Conservation (phyloP, 139 green algal species). For the Volvox reticuliferus region DNA sequence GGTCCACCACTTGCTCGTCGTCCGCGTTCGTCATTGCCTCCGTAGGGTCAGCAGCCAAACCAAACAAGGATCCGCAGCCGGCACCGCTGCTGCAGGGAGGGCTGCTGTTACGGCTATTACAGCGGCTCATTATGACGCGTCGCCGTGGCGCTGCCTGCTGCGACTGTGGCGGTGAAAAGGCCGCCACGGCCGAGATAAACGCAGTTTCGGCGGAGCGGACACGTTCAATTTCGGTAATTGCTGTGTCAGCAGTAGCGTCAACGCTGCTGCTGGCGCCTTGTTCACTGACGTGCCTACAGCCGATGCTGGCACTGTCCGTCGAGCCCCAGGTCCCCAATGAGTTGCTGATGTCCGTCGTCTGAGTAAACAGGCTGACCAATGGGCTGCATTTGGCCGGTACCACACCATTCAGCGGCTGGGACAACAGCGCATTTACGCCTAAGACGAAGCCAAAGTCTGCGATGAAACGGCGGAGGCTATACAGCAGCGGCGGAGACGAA, state of each 20-base stretch:
- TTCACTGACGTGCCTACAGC: background rate
- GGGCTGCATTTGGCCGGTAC: background rate
- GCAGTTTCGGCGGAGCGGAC: too few species aligned
- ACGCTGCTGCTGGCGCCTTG: too few species aligned
- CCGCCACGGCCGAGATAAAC: too few species aligned
- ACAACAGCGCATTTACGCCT: background rate
- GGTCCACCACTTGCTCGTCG: slow-evolving; percentile 27
- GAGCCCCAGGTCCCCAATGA: background rate
- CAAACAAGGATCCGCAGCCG: background rate
- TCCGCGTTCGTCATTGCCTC: slow-evolving; percentile 36
- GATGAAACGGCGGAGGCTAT: slow-evolving; percentile 25
- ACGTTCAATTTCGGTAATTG: too few species aligned
- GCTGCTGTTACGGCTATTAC: background rate
- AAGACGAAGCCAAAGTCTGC: slow-evolving; percentile 6
- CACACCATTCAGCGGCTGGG: slow-evolving; percentile 19
- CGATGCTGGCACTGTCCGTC: background rate
- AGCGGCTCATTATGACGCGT: background rate
- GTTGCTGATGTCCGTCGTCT: background rate
- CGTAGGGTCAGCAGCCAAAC: background rate
- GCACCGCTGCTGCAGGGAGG: background rate
- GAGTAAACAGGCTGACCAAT: too few species aligned
- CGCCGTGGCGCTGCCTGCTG: background rate
- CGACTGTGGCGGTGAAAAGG: background rate
- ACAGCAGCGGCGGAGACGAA: background rate
- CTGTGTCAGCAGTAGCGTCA: background rate